These are phyloP conservation scores for Ambrosia hybrid DNA, from an alignment of 140 eudicot species.

Conservation along the genomic window DNA sequence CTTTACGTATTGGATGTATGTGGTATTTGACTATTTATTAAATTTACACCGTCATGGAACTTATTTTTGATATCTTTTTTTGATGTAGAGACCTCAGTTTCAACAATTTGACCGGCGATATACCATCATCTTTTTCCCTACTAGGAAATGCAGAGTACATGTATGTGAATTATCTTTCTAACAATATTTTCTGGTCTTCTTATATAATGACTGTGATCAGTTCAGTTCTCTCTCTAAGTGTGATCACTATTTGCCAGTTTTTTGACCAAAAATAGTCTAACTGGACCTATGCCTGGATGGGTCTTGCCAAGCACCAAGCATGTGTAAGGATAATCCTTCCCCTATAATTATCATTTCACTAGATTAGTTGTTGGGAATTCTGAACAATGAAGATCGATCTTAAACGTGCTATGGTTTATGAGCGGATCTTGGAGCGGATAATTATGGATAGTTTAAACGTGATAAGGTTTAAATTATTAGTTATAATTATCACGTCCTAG, in stretches of 20 bases:
- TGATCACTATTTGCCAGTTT: slow-evolving; percentile 37
- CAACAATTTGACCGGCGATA: slow-evolving; percentile 27
- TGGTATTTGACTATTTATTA: too few species aligned
- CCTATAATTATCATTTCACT: background rate
- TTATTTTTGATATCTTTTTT: slow-evolving; percentile 9
- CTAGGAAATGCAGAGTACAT: slow-evolving; percentile 50
- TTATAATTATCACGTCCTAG: too few species aligned
- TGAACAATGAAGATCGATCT: too few species aligned
- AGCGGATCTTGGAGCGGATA: too few species aligned
- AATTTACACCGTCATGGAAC: background rate
- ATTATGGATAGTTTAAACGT: too few species aligned
- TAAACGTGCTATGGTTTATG: too few species aligned
- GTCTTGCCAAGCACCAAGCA: slow-evolving; percentile 55
- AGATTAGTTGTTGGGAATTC: background rate
- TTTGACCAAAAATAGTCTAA: slow-evolving; percentile 66
- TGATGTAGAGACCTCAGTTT: slow-evolving; percentile 59
- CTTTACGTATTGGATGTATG: too few species aligned
- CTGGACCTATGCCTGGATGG: slow-evolving; percentile 66
- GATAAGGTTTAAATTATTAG: too few species aligned
- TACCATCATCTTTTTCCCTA: slow-evolving; percentile 52
- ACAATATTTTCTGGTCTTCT: slow-evolving; percentile 13
- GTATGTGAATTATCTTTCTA: slow-evolving; percentile 37
- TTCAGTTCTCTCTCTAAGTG: slow-evolving; percentile 21
- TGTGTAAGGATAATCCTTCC: slow-evolving; percentile 37
- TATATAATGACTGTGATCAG: too few species aligned